Evolutionary conservation across 768 basidiomycete genomes (phyloP).

Genomic region (Epithele typhae): DNA sequence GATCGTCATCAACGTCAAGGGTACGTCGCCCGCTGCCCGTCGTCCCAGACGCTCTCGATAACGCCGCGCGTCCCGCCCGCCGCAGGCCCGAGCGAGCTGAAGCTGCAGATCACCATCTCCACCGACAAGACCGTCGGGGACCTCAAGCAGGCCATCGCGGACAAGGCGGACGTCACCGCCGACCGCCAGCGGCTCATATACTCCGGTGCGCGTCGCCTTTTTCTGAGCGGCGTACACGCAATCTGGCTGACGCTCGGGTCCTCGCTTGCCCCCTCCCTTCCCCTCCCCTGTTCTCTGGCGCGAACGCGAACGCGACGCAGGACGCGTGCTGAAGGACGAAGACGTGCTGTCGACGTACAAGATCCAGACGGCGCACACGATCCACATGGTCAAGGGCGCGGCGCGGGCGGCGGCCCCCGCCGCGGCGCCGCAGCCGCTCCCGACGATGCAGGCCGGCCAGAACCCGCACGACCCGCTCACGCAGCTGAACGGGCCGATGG

Average conservation of each 20-base stretch:
- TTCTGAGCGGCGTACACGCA: no score
- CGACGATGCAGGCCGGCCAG: conserved; percentile 89
- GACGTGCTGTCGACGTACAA: conserved; percentile 82
- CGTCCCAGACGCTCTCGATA: neutral
- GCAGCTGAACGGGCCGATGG: conserved; percentile 71
- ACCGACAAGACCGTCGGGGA: conserved; percentile 84
- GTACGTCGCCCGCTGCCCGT: conserved; percentile 28
- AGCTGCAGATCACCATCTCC: conserved; percentile 80
- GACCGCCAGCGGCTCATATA: conserved; percentile 91
- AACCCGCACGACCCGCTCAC: conserved; percentile 85
- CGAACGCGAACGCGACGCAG: conserved; percentile 44
- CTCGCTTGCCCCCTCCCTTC: neutral
- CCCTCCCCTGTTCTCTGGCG: neutral
- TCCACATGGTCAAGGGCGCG: conserved; percentile 91
- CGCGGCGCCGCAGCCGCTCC: conserved; percentile 53
- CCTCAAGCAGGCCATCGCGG: conserved; percentile 87
- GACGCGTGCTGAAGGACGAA: conserved; percentile 56
- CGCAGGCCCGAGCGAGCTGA: conserved; percentile 85
- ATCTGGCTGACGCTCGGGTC: neutral
- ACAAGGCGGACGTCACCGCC: conserved; percentile 78
- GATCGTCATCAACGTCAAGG: conserved; percentile 48
- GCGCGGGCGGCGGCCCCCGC: conserved; percentile 41
- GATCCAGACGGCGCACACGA: conserved; percentile 83
- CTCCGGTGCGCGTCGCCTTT: conserved; percentile 52
- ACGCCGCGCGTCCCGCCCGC: neutral